phyloP scores from a whole-genome alignment of 164 flowering plant genomes.

The Amborella trichopoda region DNA sequence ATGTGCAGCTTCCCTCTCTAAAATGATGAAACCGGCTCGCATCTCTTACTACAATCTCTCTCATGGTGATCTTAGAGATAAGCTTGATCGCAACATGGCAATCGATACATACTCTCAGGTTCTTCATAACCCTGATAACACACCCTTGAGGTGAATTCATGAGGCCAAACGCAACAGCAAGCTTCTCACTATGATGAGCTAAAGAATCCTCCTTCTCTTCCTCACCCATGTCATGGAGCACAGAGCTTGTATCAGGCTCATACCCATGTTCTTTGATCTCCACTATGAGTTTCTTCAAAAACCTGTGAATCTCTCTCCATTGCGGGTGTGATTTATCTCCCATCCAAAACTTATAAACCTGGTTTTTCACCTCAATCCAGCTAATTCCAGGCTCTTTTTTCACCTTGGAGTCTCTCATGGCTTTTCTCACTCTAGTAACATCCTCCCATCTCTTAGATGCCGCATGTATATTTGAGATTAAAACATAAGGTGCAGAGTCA shows the following conservation, averaged over 20 bases:
- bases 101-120: conserved; percentile 53
- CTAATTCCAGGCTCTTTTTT: conserved; percentile 79
- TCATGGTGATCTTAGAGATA: conserved; percentile 30
- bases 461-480: conserved; percentile 56
- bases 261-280: conserved; percentile 49
- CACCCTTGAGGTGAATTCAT: conserved; percentile 29
- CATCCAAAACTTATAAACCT: conserved; percentile 42
- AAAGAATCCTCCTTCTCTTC: conserved; percentile 52
- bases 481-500: conserved; percentile 58
- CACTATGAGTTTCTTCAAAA: conserved; percentile 31
- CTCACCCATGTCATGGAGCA: conserved; percentile 49
- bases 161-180: conserved; percentile 62
- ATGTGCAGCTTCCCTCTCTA: conserved; percentile 53
- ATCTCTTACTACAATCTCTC: conserved; percentile 63
- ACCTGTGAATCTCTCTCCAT: conserved; percentile 32
- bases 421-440: conserved; percentile 41
- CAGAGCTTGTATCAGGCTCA: conserved; percentile 34
- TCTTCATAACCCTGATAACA: conserved; percentile 66
- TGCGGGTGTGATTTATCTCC: conserved; percentile 46
- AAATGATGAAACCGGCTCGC: conserved; percentile 72
- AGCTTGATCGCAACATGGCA: conserved; percentile 56
- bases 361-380: conserved; percentile 64
- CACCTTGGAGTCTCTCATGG: conserved; percentile 46
- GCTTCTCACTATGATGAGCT: conserved; percentile 58
- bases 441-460: conserved; percentile 46